Evolutionary conservation across 768 basidiomycete species (phyloP).

Genomic region (Boletus bicolor): DNA sequence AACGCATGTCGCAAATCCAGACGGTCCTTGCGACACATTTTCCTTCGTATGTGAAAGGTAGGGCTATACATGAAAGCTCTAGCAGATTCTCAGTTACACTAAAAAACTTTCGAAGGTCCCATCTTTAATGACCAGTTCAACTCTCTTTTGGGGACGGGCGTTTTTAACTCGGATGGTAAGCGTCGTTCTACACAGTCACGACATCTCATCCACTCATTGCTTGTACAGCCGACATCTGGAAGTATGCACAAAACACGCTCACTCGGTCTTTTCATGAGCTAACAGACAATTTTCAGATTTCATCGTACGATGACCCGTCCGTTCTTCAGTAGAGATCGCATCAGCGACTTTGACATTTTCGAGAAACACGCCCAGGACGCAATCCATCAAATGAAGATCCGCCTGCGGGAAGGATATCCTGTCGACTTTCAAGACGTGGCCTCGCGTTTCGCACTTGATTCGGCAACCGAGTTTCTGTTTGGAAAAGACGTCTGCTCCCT

Average conservation of each 20-base stretch:
- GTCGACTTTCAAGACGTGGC: slow-evolving; percentile 45
- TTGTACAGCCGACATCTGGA: slow-evolving; percentile 37
- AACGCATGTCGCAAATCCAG: slow-evolving; percentile 17
- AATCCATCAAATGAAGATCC: slow-evolving; percentile 31
- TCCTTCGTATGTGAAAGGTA: slow-evolving; percentile 36
- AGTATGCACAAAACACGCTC: slow-evolving; percentile 22
- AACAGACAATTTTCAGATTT: slow-evolving; percentile 27
- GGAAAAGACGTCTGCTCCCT: slow-evolving; percentile 39
- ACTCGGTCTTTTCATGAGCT: neutral
- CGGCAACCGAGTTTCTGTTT: slow-evolving; percentile 56
- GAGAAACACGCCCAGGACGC: slow-evolving; percentile 36
- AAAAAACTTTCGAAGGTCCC: slow-evolving; percentile 16
- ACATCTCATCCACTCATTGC: neutral
- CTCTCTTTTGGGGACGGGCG: slow-evolving; percentile 35
- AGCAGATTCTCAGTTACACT: neutral
- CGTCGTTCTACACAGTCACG: neutral
- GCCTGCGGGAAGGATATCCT: slow-evolving; percentile 35
- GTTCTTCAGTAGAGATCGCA: slow-evolving; percentile 40
- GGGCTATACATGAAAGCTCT: neutral
- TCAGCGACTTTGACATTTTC: slow-evolving; percentile 41
- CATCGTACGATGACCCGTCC: slow-evolving; percentile 43
- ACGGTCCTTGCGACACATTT: slow-evolving; percentile 39
- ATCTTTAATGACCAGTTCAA: slow-evolving; percentile 23
- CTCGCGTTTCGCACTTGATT: slow-evolving; percentile 52
- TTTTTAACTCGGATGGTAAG: slow-evolving; percentile 42